Percentiles rank a stretch among this genome's conserved stretches.
phyloP scores from a whole-genome alignment of 1,284 basidiomycete genomes.

The Heterobasidion occidentale region DNA sequence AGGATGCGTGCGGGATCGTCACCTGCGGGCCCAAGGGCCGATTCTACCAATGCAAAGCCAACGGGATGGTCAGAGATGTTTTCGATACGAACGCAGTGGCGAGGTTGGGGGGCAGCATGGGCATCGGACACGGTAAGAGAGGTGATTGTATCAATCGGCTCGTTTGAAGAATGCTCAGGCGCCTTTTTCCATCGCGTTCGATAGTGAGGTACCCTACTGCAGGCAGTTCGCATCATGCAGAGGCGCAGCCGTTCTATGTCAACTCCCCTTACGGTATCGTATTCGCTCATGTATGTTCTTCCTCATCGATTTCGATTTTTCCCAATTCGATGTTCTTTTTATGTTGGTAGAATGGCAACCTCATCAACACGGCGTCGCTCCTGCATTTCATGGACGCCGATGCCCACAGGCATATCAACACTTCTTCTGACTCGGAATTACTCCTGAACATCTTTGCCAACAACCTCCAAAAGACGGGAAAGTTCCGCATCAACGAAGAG shows the following conservation, averaged over 20 bases:
- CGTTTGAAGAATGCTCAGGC: background rate
- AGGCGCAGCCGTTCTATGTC: conserved; percentile 99
- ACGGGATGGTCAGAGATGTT: conserved; percentile 99
- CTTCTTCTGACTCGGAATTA: conserved; percentile 95
- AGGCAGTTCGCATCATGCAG: conserved; percentile 94
- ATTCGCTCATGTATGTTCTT: conserved; percentile 81
- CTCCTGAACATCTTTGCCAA: conserved; percentile 97
- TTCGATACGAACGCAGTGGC: conserved; percentile 81
- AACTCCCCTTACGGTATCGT: conserved; percentile 99
- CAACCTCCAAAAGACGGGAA: conserved; percentile 97
- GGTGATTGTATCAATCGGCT: background rate
- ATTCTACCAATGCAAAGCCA: conserved; percentile 99
- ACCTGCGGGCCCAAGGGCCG: conserved; percentile 94
- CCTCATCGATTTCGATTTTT: background rate
- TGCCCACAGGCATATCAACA: conserved; percentile 98
- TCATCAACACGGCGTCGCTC: conserved; percentile 88
- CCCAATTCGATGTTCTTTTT: conserved; percentile 3
- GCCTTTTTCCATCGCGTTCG: background rate
- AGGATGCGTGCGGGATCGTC: conserved; percentile 97
- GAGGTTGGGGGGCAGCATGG: conserved; percentile 89
- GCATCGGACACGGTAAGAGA: conserved; percentile 87
- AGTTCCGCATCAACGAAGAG: conserved; percentile 99
- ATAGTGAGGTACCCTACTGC: conserved; percentile 96
- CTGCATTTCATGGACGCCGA: conserved; percentile 93
- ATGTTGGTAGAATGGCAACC: conserved; percentile 85